These are phyloP conservation scores for Auxenochlorella pyrenoidosa DNA, from an alignment of 139 green algal species.

Conservation along the genomic window DNA sequence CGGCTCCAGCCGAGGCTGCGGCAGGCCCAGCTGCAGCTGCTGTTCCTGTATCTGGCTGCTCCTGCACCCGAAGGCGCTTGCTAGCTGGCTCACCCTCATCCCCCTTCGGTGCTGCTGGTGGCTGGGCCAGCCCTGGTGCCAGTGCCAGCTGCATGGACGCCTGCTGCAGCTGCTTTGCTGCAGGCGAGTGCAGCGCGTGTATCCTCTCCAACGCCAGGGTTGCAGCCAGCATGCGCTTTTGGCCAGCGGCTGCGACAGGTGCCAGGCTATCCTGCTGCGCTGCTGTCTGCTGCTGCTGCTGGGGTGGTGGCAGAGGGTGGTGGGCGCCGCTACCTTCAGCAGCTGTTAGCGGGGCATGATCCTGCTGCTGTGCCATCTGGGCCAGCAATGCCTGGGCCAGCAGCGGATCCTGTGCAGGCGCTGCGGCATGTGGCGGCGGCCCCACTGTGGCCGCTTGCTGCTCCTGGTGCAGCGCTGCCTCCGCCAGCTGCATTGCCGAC, in stretches of 20 bases:
- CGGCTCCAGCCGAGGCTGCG: neutral
- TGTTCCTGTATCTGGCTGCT: neutral
- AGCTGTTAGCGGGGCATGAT: neutral
- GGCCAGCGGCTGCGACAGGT: neutral
- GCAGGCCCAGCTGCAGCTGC: neutral
- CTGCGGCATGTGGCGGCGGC: neutral
- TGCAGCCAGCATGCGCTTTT: slow-evolving; percentile 18
- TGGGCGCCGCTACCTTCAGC: neutral
- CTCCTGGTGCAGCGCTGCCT: neutral
- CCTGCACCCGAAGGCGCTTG: neutral
- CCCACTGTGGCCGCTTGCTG: neutral
- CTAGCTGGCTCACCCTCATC: neutral
- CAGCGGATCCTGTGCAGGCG: neutral
- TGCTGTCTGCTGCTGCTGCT: neutral
- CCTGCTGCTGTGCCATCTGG: neutral
- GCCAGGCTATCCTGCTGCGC: neutral
- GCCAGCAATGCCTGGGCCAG: neutral
- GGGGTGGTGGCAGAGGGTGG: neutral
- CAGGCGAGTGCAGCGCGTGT: slow-evolving; percentile 11
- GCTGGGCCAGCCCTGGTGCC: neutral
- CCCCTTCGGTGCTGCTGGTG: neutral
- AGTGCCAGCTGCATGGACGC: neutral
- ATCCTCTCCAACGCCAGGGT: slow-evolving; percentile 1
- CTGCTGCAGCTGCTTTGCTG: neutral
- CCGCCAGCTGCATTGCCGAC: slow-evolving; percentile 4